phyloP scores from a whole-genome alignment of 495 filamentous ascomycete species.

The Talaromyces borbonicus region DNA sequence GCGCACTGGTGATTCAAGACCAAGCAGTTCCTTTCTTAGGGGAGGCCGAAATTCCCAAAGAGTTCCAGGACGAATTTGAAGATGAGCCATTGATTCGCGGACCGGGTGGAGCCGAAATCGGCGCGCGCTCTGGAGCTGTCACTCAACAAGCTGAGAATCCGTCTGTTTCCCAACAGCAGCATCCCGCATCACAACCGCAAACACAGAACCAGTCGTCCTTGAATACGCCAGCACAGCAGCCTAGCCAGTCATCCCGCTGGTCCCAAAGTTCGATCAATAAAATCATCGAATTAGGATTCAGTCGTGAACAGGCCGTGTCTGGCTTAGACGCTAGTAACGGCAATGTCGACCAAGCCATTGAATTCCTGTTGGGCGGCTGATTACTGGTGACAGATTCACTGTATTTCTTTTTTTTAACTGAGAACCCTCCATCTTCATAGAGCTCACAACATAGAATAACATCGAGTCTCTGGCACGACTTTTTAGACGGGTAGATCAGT shows the following conservation, averaged over 20 bases:
- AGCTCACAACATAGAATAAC: background rate
- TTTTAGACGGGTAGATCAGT: no score
- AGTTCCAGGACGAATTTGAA: conserved; percentile 53
- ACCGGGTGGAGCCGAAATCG: conserved; percentile 75
- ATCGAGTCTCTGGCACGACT: no score
- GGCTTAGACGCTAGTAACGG: conserved; percentile 76
- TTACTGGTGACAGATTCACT: conserved; percentile 9
- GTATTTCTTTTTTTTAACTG: conserved; percentile 13
- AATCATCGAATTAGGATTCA: conserved; percentile 71
- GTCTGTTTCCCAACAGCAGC: conserved; percentile 10
- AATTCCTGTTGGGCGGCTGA: conserved; percentile 54
- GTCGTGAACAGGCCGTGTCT: conserved; percentile 62
- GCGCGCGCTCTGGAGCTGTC: conserved; percentile 74
- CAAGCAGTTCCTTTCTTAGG: conserved; percentile 82
- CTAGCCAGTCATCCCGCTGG: conserved; percentile 27
- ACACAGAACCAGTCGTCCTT: conserved; percentile 4
- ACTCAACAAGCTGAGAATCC: conserved; percentile 42
- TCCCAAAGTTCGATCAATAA: conserved; percentile 41
- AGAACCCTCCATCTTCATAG: conserved; percentile 7
- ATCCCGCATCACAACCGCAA: conserved; percentile 11
- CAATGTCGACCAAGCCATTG: conserved; percentile 78
- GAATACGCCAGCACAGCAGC: background rate
- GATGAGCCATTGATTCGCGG: conserved; percentile 82
- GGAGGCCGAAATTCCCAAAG: conserved; percentile 85
- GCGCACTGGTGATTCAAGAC: conserved; percentile 75